These are phyloP conservation scores for Acorus calamus DNA, from an alignment of 106 monocot species.

Conservation along the genomic window DNA sequence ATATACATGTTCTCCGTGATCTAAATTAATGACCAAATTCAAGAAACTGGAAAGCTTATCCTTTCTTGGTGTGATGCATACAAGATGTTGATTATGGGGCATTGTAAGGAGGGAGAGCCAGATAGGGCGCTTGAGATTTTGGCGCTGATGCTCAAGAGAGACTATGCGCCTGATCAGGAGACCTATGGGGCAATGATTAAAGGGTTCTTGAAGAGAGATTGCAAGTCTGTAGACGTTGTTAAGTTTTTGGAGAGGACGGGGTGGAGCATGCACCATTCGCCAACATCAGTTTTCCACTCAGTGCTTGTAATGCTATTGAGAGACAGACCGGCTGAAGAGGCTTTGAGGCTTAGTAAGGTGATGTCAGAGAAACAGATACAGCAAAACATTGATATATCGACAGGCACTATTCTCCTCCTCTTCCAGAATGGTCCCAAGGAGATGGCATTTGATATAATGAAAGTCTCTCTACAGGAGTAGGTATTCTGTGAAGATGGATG, in stretches of 20 bases:
- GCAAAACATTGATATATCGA: slow-evolving; percentile 58
- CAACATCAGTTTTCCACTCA: slow-evolving; percentile 46
- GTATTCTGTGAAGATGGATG: no score
- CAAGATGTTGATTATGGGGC: slow-evolving; percentile 66
- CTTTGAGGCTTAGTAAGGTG: slow-evolving; percentile 30
- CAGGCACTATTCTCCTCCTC: slow-evolving; percentile 24
- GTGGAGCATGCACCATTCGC: slow-evolving; percentile 61
- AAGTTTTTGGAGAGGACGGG: no score
- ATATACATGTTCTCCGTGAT: no score
- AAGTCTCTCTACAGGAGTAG: no score
- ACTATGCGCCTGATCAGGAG: slow-evolving; percentile 54
- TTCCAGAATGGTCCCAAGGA: slow-evolving; percentile 29
- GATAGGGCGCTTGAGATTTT: slow-evolving; percentile 47
- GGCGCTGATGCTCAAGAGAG: no score
- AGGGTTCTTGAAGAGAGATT: slow-evolving; percentile 39
- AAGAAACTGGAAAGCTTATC: no score
- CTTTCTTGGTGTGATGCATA: no score
- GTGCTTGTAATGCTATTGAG: slow-evolving; percentile 49
- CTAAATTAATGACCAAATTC: no score
- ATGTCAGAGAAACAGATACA: slow-evolving; percentile 84
- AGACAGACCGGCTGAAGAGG: slow-evolving; percentile 28
- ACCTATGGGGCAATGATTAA: slow-evolving; percentile 41
- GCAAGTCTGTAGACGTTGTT: slow-evolving; percentile 48
- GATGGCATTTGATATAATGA: no score
- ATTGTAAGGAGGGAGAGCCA: slow-evolving; percentile 49